These are phyloP conservation scores for Chloris gayana DNA, from an alignment of 176 grass and related monocot genomes.

Conservation along the genomic window DNA sequence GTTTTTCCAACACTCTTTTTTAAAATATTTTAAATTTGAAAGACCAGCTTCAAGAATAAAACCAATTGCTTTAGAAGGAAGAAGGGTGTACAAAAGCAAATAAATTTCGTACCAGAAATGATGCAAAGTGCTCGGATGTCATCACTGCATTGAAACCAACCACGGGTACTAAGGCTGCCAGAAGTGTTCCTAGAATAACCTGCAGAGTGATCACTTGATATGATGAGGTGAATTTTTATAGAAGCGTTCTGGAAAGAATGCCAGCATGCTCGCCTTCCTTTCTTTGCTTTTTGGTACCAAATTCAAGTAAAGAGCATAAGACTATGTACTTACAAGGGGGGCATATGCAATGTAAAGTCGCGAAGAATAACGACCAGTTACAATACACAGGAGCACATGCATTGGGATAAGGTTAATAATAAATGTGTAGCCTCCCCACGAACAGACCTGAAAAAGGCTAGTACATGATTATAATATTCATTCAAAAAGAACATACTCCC, in stretches of 20 bases:
- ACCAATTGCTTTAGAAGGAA: constrained; percentile 28
- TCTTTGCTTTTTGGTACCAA: constrained; percentile 1
- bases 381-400: constrained; percentile 96
- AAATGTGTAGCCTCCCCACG: constrained; percentile 99
- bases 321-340: constrained; percentile 82
- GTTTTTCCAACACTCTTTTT: neutral
- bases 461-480: constrained; percentile 42
- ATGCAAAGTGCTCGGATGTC: constrained; percentile 99
- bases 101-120: constrained; percentile 79
- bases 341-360: constrained; percentile 98
- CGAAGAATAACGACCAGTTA: constrained; percentile 95
- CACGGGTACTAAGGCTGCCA: constrained; percentile 95
- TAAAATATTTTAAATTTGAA: neutral
- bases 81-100: constrained; percentile 22
- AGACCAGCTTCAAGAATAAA: constrained; percentile 5
- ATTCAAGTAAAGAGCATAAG: neutral
- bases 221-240: neutral
- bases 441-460: constrained; percentile 80
- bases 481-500: constrained; percentile 12
- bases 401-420: constrained; percentile 99
- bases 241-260: neutral
- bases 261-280: neutral
- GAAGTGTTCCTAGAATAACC: constrained; percentile 97
- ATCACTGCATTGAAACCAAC: constrained; percentile 99
- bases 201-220: constrained; percentile 43